phyloP scores from a whole-genome alignment of 371 early-diverging fungal genomes.

The Lichtheimia ramosa region DNA sequence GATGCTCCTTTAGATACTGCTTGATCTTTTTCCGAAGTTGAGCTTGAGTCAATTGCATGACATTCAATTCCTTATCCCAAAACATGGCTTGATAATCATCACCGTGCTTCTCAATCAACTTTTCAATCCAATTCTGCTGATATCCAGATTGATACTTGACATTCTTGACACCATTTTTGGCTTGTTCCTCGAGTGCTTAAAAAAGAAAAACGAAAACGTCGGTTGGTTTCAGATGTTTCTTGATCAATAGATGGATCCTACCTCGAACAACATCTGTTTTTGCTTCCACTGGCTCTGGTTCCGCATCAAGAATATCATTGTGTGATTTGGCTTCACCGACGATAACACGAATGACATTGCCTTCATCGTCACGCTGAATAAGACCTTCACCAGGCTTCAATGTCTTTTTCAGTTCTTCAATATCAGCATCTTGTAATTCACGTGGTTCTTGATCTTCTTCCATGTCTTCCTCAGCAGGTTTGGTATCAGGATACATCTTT shows the following conservation, averaged over 20 bases:
- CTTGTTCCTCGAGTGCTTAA: conserved; percentile 57
- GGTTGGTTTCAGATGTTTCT: conserved; percentile 3
- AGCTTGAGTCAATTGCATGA: conserved; percentile 75
- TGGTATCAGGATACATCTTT: conserved; percentile 25
- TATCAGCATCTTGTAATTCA: conserved; percentile 54
- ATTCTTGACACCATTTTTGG: conserved; percentile 47
- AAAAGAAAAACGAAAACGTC: too few species aligned
- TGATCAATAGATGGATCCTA: neutral
- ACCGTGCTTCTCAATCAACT: conserved; percentile 77
- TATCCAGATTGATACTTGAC: conserved; percentile 66
- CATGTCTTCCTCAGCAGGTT: conserved; percentile 26
- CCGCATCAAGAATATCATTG: conserved; percentile 60
- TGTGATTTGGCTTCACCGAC: conserved; percentile 57
- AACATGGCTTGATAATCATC: conserved; percentile 87
- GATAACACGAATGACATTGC: conserved; percentile 75
- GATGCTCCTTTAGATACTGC: conserved; percentile 8
- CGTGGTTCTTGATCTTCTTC: conserved; percentile 39
- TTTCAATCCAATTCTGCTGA: conserved; percentile 63
- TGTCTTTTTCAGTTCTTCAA: conserved; percentile 45
- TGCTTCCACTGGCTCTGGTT: conserved; percentile 51
- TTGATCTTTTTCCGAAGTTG: conserved; percentile 70
- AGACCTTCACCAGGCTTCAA: conserved; percentile 71
- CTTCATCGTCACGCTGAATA: conserved; percentile 84
- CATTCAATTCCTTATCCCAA: conserved; percentile 83
- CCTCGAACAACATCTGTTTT: conserved; percentile 66